Evolutionary conservation across 78 protist genomes (phyloP).

Genomic region (Dictyostelium firmibasis): DNA sequence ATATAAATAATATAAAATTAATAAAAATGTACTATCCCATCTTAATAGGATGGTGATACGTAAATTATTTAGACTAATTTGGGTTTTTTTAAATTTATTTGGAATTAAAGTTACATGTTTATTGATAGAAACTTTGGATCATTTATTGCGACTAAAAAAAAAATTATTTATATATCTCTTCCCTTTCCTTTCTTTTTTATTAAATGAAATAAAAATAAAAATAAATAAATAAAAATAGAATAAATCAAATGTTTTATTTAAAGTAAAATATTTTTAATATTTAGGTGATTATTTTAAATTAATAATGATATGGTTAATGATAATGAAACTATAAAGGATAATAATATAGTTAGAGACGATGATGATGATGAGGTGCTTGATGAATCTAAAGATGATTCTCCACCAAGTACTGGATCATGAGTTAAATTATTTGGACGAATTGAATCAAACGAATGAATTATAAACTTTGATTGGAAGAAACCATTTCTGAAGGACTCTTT

Average conservation of each 20-base stretch:
- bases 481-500: not conserved
- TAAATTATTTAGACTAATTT: not conserved
- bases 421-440: not conserved
- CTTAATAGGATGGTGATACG: not conserved
- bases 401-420: slow-evolving; percentile 6
- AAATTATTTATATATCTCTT: no score
- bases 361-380: not conserved
- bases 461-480: not conserved
- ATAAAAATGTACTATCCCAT: not conserved
- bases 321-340: not conserved
- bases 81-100: no score
- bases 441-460: not conserved
- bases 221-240: no score
- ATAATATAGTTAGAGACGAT: not conserved
- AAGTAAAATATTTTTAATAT: no score
- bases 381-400: not conserved
- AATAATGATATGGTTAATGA: not conserved
- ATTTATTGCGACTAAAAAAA: no score
- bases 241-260: no score
- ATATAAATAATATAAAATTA: not conserved
- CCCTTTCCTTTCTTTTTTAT: no score
- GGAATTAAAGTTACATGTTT: no score
- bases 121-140: no score
- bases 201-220: no score
- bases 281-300: no score